Percentiles rank a stretch among this genome's conserved stretches.
These are phyloP conservation scores for Fusarium xylarioides DNA, from an alignment of 2,329 filamentous ascomycete genomes.

Conservation along the genomic window DNA sequence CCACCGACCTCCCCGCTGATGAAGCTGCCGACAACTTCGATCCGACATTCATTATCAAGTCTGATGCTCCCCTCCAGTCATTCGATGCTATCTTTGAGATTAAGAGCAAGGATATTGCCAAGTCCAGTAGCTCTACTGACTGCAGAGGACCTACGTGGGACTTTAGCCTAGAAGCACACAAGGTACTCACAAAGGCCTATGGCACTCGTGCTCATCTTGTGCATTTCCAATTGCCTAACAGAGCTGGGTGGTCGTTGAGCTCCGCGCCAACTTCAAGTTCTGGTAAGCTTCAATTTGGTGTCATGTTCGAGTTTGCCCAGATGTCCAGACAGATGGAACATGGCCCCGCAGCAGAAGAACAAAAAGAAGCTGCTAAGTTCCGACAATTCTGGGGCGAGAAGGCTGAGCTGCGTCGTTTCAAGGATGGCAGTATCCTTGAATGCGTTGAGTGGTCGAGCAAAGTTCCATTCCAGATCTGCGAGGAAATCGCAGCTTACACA, in stretches of 20 bases:
- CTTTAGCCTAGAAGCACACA: constrained; percentile 68
- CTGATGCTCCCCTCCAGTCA: constrained; percentile 62
- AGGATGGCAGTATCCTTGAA: constrained; percentile 92
- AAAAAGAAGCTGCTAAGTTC: constrained; percentile 82
- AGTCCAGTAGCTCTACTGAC: constrained; percentile 47
- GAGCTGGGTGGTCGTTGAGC: constrained; percentile 45
- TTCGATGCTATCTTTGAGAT: constrained; percentile 61
- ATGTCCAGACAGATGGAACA: constrained; percentile 83
- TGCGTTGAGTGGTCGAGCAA: constrained; percentile 85
- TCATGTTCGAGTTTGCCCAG: constrained; percentile 78
- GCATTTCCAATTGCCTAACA: constrained; percentile 58
- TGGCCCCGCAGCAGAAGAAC: constrained; percentile 86
- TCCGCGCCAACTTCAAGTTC: constrained; percentile 28
- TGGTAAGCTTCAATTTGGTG: constrained; percentile 66
- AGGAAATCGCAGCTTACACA: constrained; percentile 81
- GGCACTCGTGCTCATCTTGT: constrained; percentile 78
- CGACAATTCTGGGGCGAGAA: constrained; percentile 95
- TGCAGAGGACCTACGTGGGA: constrained; percentile 55
- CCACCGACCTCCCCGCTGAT: constrained; percentile 79
- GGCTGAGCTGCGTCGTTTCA: constrained; percentile 91
- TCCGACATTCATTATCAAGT: constrained; percentile 78
- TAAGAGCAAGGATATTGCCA: constrained; percentile 43
- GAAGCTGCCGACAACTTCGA: constrained; percentile 82
- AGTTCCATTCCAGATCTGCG: constrained; percentile 71
- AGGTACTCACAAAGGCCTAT: constrained; percentile 74